These are phyloP conservation scores for Epichloe scottii DNA, from an alignment of 2,329 filamentous ascomycete species.

Conservation along the genomic window DNA sequence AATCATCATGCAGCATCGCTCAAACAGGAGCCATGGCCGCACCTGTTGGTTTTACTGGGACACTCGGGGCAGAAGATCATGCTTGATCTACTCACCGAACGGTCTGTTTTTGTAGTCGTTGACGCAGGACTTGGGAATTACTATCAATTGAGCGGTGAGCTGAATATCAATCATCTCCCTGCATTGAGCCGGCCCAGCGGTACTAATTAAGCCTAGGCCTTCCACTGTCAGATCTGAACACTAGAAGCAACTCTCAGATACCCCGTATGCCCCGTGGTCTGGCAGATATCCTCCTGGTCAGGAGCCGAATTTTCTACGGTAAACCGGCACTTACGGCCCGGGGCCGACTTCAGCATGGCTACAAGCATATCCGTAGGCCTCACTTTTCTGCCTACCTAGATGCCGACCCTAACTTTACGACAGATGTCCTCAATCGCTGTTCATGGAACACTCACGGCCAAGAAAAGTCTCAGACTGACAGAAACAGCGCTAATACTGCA, in stretches of 20 bases:
- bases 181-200: neutral
- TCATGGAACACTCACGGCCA: slow-evolving; percentile 11
- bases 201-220: slow-evolving; percentile 22
- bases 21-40: slow-evolving; percentile 61
- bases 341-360: slow-evolving; percentile 57
- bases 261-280: slow-evolving; percentile 19
- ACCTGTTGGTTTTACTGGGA: slow-evolving; percentile 62
- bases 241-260: neutral
- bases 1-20: slow-evolving; percentile 61
- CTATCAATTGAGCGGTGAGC: slow-evolving; percentile 65
- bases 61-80: slow-evolving; percentile 64
- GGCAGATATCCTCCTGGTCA: slow-evolving; percentile 60
- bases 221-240: slow-evolving; percentile 36
- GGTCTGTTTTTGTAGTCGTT: slow-evolving; percentile 59
- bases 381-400: neutral
- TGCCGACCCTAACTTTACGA: slow-evolving; percentile 10
- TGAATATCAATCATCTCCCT: slow-evolving; percentile 1
- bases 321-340: slow-evolving; percentile 57
- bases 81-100: slow-evolving; percentile 63
- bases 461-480: neutral
- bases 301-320: slow-evolving; percentile 78
- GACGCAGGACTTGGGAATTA: slow-evolving; percentile 50
- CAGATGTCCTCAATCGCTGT: slow-evolving; percentile 73
- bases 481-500: slow-evolving; percentile 37
- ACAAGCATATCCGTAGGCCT: slow-evolving; percentile 66